Base-by-base conservation (phyloP, 2,329 filamentous ascomycete species). In the Neonectria coccinea region DNA sequence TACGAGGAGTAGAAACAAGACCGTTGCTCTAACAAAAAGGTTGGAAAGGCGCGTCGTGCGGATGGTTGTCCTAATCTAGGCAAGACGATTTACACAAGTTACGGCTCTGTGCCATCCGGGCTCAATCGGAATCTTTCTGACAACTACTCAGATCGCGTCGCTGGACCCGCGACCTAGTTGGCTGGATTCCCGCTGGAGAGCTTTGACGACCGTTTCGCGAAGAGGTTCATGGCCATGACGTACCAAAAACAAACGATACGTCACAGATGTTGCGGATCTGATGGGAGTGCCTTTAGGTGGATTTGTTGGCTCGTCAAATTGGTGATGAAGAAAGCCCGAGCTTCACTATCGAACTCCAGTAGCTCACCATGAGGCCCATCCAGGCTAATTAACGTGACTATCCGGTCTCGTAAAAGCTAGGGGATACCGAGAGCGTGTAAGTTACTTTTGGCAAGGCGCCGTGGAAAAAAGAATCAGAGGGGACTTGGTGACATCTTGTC, bases 21-120 rank as follows among this genome's bases (percentile, higher is more conserved):
- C 52, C 36, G 4, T n/a, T 25, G 22, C 57, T 42, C 7, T 42
- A 60, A 44, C 39, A 52, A 56, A 29, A 39, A 14, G 10, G 14
- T 12, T 39, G 25, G 22, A 29, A 25, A 27, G 29, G 10, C 20
- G 27, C 45, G n/a, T 31, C 8, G 20, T 5, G 29, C 22, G 14
- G 16, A 22, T 12, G 12, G 9, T 10, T 48, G 45, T 56, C 18
- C 27, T 56, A 9, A 36, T 25, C 42, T 47, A 36, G 10, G n/a
- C 11, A 51, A 14, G 12, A 12, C 10, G 14, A 6, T 4, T 29
- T n/a, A 31, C 12, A 11, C 5, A 12, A 16, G 11, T 36, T 42
- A 51, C 18, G n/a, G 29, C 48, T 51, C 48, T 11, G 48, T 14
- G 11, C 36, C n/a, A 33, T 33, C 29, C 48, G 9, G n/a, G 8